phyloP scores from a whole-genome alignment of 2,329 filamentous ascomycete genomes.

The Pseudogymnoascus sp. region DNA sequence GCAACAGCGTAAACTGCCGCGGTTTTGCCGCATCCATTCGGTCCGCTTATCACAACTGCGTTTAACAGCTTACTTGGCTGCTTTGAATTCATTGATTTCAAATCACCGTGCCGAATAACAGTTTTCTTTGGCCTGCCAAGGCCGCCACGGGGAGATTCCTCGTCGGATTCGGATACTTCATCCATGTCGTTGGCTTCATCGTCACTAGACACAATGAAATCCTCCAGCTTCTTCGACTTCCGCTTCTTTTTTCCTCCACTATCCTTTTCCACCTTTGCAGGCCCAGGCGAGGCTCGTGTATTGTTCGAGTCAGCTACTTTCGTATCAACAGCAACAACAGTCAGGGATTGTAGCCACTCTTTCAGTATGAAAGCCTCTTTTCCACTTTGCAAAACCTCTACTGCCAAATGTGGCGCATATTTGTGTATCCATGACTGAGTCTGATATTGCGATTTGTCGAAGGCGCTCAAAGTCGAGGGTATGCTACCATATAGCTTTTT shows the following conservation, averaged over 20 bases:
- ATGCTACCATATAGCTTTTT: constrained; percentile 52
- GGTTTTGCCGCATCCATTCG: constrained; percentile 85
- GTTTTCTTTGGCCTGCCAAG: constrained; percentile 41
- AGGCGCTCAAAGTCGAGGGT: constrained; percentile 59
- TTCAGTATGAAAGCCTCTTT: constrained; percentile 62
- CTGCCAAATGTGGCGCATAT: constrained; percentile 63
- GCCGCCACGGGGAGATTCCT: constrained; percentile 31
- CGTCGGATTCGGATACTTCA: constrained; percentile 56
- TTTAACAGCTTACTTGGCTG: constrained; percentile 53
- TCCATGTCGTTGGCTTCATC: constrained; percentile 65
- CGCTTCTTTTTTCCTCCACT: constrained; percentile 55
- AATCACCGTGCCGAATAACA: constrained; percentile 41
- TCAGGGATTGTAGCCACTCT: constrained; percentile 72
- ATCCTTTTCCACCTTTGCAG: constrained; percentile 27
- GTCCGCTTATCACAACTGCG: constrained; percentile 79
- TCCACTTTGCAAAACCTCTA: constrained; percentile 67
- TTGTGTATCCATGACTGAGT: constrained; percentile 69
- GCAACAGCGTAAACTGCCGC: constrained; percentile 87
- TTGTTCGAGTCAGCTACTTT: constrained; percentile 31
- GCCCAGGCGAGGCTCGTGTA: constrained; percentile 13
- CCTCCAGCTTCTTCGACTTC: constrained; percentile 60
- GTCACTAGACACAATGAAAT: constrained; percentile 71
- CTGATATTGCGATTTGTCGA: constrained; percentile 73
- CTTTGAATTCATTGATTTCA: constrained; percentile 31
- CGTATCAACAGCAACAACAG: constrained; percentile 67